Evolutionary conservation across 2,329 filamentous ascomycete genomes (phyloP).

Genomic region (Aspergillus pseudoterreus): DNA sequence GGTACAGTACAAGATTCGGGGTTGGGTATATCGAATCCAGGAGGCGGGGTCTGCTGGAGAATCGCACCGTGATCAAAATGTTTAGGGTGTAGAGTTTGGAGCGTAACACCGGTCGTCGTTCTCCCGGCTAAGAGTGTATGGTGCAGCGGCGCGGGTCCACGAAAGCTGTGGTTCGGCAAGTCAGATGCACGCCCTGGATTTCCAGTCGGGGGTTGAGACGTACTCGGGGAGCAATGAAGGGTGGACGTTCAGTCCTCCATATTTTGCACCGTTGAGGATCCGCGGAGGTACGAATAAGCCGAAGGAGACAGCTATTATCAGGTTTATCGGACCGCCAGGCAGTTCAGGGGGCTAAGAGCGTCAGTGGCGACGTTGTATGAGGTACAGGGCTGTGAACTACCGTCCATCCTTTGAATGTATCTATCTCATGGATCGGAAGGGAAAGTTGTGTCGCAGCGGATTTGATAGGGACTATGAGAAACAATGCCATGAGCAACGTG

Average conservation of each 20-base stretch:
- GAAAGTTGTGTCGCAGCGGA: conserved; percentile 59
- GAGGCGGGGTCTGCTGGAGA: conserved; percentile 63
- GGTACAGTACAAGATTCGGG: conserved; percentile 45
- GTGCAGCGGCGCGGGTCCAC: conserved; percentile 81
- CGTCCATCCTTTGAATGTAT: conserved; percentile 80
- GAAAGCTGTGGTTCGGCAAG: conserved; percentile 53
- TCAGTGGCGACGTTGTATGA: conserved; percentile 14
- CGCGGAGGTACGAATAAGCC: conserved; percentile 80
- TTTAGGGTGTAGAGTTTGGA: conserved; percentile 78
- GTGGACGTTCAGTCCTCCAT: conserved; percentile 90
- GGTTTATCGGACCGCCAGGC: conserved; percentile 54
- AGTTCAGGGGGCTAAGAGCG: conserved; percentile 51
- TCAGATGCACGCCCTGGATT: background rate
- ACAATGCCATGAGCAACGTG: conserved; percentile 3
- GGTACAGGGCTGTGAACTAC: conserved; percentile 43
- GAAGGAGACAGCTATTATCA: conserved; percentile 91
- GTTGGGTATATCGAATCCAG: conserved; percentile 53
- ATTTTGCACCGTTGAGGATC: conserved; percentile 65
- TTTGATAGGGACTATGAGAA: conserved; percentile 67
- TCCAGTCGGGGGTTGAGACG: background rate
- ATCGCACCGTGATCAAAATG: conserved; percentile 77
- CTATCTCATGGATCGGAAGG: conserved; percentile 68
- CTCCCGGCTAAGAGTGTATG: conserved; percentile 69
- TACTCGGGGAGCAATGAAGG: conserved; percentile 85
- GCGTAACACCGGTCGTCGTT: conserved; percentile 66